Percentiles rank a stretch among this genome's conserved stretches.
phyloP scores from a whole-genome alignment of 306 rosid genomes.

The Dryas alaskensis region DNA sequence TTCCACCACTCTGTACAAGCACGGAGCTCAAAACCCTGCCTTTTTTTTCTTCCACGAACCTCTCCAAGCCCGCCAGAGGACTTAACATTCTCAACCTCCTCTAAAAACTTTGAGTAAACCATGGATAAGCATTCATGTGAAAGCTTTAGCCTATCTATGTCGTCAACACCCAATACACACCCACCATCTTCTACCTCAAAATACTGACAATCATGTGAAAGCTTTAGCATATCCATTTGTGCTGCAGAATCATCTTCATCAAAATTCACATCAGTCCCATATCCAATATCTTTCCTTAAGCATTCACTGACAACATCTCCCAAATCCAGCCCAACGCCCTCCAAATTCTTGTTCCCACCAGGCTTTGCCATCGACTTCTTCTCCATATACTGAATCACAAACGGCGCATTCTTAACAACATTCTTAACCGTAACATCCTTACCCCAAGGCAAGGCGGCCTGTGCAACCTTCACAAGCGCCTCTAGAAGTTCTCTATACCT shows the following conservation, averaged over 20 bases:
- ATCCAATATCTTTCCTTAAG: constrained; percentile 32
- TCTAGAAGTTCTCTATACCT: constrained; percentile 65
- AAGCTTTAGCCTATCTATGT: constrained; percentile 37
- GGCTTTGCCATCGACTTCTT: constrained; percentile 54
- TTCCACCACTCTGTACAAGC: constrained; percentile 70
- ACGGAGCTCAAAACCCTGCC: constrained; percentile 24
- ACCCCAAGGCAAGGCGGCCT: constrained; percentile 83
- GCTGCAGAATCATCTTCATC: constrained; percentile 21
- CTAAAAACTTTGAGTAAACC: constrained; percentile 43
- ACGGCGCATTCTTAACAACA: constrained; percentile 53
- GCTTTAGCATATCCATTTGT: neutral
- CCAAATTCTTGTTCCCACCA: constrained; percentile 26
- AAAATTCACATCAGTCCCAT: constrained; percentile 22
- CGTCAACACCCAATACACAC: neutral
- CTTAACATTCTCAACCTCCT: constrained; percentile 24
- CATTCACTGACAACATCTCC: constrained; percentile 48
- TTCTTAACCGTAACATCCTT: constrained; percentile 63
- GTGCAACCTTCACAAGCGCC: constrained; percentile 65
- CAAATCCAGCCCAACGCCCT: constrained; percentile 31
- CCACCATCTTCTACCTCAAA: constrained; percentile 24
- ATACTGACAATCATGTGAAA: constrained; percentile 22
- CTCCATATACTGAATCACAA: constrained; percentile 73
- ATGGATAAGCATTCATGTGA: constrained; percentile 64
- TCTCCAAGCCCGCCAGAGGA: constrained; percentile 25
- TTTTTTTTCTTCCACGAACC: constrained; percentile 26